These are phyloP conservation scores for Colletotrichum musae DNA, from an alignment of 2,329 filamentous ascomycete genomes.

Conservation along the genomic window DNA sequence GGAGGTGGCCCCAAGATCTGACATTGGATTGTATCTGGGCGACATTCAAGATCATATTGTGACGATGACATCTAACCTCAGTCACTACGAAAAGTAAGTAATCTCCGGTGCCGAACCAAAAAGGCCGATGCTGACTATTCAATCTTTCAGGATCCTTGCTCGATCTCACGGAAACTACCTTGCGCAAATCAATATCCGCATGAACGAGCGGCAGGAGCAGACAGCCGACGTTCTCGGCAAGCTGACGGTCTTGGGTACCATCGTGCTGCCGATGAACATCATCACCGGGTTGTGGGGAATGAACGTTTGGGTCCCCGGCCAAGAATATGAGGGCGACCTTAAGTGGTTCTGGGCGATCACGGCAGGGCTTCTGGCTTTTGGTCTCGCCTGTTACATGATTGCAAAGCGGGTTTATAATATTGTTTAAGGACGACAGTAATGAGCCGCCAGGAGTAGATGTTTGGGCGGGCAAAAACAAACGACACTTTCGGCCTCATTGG, in stretches of 20 bases:
- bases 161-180: slow-evolving; percentile 96
- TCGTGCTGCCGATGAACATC: slow-evolving; percentile 98
- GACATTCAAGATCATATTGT: slow-evolving; percentile 99
- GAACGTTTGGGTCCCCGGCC: slow-evolving; percentile 97
- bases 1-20: slow-evolving; percentile 93
- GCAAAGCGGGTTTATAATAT: slow-evolving; percentile 89
- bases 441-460: slow-evolving; percentile 1
- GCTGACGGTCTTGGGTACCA: slow-evolving; percentile 94
- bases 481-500: slow-evolving; percentile 7
- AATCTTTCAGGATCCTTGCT: slow-evolving; percentile 78
- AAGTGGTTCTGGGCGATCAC: slow-evolving; percentile 84
- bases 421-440: slow-evolving; percentile 63
- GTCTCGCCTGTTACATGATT: slow-evolving; percentile 82
- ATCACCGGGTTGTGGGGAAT: slow-evolving; percentile 99
- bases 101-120: not conserved
- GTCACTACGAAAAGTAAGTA: slow-evolving; percentile 93
- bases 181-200: slow-evolving; percentile 98
- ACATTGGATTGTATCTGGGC: slow-evolving; percentile 97
- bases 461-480: slow-evolving; percentile 25
- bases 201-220: slow-evolving; percentile 97
- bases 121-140: slow-evolving; percentile 15
- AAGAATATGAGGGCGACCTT: slow-evolving; percentile 82
- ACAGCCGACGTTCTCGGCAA: slow-evolving; percentile 96
- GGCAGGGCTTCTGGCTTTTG: slow-evolving; percentile 83
- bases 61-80: slow-evolving; percentile 97